Base-by-base conservation (phyloP, 306 rosid species). In the Quercus wislizeni region DNA sequence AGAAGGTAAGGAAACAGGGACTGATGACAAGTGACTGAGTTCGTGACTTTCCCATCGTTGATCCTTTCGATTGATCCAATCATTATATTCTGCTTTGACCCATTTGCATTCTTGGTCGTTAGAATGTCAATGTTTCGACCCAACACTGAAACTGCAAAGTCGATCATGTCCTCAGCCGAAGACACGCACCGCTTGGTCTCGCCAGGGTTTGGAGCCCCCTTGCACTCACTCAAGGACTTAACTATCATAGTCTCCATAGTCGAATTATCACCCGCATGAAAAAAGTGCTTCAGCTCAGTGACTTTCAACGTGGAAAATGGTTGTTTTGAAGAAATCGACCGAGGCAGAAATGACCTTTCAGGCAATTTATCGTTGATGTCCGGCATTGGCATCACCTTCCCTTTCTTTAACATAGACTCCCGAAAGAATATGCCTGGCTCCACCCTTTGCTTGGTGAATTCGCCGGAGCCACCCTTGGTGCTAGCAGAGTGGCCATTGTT, bases 101-200 rank as follows among this genome's bases (percentile, higher is more conserved):
- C 99, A 18, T 81, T 82, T 4, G 87, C 87, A 51, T 81, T 96
- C 6, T 83, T 78, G 9, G 93, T 91, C 0, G 82, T 83, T 55
- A 92, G 92, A 71, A 90, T 90, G 58, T 59, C 85, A 13, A 93
- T 83, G 85, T 91, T 89, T 23, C 98, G 90, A 4, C 99, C 99
- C 35, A 93, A 71, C 9, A 93, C 86, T 1, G 94, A 82, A 23
- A 96, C 93, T 4, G 96, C 88, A 13, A 96, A 96, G 76, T 96
- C 97, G 41, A 96, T 87, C 99, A 96, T 91, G 80, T 93, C 98
- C 81, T 96, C 98, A 17, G 84, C 57, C 0, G 99, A 96, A 0
- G 89, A 91, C 0, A 96, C 94, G 86, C 98, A 96, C n/a, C 97
- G 91, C 31, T 96, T 96, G 0, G 94, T 91, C 87, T 96, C 97